Base-by-base conservation (phyloP, 495 filamentous ascomycete species). In the Corynascus novoguineensis region DNA sequence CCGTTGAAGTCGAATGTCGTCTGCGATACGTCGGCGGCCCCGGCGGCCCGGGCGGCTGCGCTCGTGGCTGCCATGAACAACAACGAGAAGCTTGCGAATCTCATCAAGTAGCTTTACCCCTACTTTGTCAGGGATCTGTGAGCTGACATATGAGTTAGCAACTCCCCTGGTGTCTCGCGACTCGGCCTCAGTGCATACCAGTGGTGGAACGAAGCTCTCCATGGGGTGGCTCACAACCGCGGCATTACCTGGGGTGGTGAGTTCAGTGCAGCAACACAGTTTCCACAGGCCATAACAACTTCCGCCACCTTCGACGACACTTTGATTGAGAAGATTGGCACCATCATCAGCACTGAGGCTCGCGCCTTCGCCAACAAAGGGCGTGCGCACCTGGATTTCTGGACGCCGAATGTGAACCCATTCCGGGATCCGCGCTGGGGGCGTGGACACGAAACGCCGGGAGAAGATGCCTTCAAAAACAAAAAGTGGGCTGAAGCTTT, bases 391-490 rank as follows among this genome's bases (percentile, higher is more conserved):
- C 67, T 88, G 3, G 80, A 88, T 61, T 81, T 73, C 51, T 89
- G 83, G 71, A 80, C 85, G 0, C 85, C 85, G 1, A 85, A 88
- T 58, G 84, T 88, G 67, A 89, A 89, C 64, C 75, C 80, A 1
- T 88, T 84, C 71, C 66, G 66, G n/a, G 74, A 78, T 44, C 77
- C 78, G 7, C 65, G 72, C 49, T 75, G 76, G 72, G 76, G 76
- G 0, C 57, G 74, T 0, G 68, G 65, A 1, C 49, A 52, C 10
- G 67, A 64, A 46, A 68, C 66, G 3, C 63, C 66, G 2, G 73
- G 72, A n/a, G 74, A 76, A 54, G 75, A 76, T 51, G 56, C 70
- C 12, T 64, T 68, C 29, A 64, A 64, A 2, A 71, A 69, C 66
- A 70, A 73, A 48, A 58, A 66, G 24, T 76, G 65, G 27, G 64